phyloP scores from a whole-genome alignment of 2,329 filamentous ascomycete species.

The Alternaria sp. region DNA sequence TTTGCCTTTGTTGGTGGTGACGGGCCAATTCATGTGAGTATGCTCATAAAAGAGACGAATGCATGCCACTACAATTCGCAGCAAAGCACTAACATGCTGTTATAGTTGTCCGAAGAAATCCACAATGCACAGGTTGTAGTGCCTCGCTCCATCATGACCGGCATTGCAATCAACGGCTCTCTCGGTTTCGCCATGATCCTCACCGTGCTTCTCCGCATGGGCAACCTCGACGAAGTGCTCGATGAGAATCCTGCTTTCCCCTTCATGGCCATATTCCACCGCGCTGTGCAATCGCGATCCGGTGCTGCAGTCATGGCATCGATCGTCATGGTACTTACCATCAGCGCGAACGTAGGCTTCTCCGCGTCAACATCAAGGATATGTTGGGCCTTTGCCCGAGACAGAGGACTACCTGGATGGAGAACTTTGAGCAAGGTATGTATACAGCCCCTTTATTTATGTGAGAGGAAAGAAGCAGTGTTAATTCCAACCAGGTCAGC shows the following conservation, averaged over 20 bases:
- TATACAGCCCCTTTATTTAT: not conserved
- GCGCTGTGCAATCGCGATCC: conserved; percentile 30
- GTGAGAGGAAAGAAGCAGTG: not conserved
- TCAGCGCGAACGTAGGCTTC: conserved; percentile 47
- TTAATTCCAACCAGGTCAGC: conserved; percentile 31
- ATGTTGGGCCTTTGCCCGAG: conserved; percentile 54
- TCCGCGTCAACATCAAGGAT: conserved; percentile 51
- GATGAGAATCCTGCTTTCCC: conserved; percentile 54
- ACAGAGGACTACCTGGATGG: conserved; percentile 53
- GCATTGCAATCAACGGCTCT: conserved; percentile 50
- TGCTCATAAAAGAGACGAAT: not conserved
- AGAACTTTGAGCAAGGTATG: conserved; percentile 27
- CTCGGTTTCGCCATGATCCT: conserved; percentile 48
- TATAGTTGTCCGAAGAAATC: conserved; percentile 40
- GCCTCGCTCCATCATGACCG: conserved; percentile 51
- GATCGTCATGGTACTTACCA: conserved; percentile 41
- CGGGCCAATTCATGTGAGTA: conserved; percentile 49
- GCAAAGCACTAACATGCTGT: conserved; percentile 11
- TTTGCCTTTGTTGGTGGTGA: conserved; percentile 51
- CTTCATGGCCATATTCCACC: conserved; percentile 59
- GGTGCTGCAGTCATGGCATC: conserved; percentile 58
- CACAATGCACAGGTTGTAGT: conserved; percentile 39
- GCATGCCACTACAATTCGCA: no score
- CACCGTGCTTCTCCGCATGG: conserved; percentile 43
- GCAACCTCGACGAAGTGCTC: conserved; percentile 44